Percentiles rank a stretch among this genome's conserved stretches.
phyloP scores from a whole-genome alignment of 106 monocot species.

The Dactylorhiza incarnata region DNA sequence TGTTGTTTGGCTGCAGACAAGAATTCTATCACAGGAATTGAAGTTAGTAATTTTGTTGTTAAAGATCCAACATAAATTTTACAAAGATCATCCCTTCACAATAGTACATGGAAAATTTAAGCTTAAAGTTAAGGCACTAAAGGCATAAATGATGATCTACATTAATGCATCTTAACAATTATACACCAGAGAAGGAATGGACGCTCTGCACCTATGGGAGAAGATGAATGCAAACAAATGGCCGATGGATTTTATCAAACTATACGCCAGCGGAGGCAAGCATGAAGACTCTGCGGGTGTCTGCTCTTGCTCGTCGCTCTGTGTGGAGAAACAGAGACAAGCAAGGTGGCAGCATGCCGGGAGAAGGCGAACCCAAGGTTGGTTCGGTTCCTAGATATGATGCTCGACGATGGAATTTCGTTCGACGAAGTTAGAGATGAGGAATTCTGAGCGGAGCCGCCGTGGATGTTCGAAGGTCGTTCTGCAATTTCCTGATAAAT shows the following conservation, averaged over 20 bases:
- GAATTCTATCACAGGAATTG: too few species aligned
- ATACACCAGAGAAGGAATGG: too few species aligned
- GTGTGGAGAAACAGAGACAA: conserved; percentile 39
- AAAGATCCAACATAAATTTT: too few species aligned
- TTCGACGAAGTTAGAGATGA: conserved; percentile 31
- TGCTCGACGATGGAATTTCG: conserved; percentile 21
- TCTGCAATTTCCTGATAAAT: conserved; percentile 95
- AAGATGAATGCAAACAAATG: conserved; percentile 63
- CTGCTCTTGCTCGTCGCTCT: conserved; percentile 64
- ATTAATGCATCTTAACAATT: too few species aligned
- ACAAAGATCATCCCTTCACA: too few species aligned
- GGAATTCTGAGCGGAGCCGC: conserved; percentile 40
- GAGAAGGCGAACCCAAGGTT: conserved; percentile 55
- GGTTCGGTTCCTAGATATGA: conserved; percentile 36
- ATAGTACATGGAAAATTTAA: too few species aligned
- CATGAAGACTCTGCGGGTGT: conserved; percentile 64
- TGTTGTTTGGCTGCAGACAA: too few species aligned
- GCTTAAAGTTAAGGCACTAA: too few species aligned
- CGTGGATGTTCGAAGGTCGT: conserved; percentile 53
- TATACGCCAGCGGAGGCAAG: conserved; percentile 68
- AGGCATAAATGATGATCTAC: too few species aligned
- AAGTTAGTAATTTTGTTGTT: too few species aligned
- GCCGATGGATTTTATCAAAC: conserved; percentile 74
- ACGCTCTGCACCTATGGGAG: conserved; percentile 80
- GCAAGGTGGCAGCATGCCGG: conserved; percentile 38